phyloP scores from a whole-genome alignment of 1,284 basidiomycete genomes.

The Heterobasidion occidentale region DNA sequence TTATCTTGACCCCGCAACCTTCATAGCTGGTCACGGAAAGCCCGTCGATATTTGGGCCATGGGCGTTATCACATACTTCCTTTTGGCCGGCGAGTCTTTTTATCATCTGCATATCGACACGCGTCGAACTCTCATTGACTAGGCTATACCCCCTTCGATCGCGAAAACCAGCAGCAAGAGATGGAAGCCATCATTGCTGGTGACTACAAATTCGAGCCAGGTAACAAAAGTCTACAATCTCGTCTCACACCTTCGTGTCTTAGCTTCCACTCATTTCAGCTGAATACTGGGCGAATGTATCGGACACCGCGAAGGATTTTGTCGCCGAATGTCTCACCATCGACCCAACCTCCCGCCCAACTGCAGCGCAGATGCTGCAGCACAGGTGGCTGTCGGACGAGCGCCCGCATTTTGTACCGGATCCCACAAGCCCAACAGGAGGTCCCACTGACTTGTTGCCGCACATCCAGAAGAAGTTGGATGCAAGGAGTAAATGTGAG shows the following conservation, averaged over 20 bases:
- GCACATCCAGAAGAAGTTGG: constrained; percentile 82
- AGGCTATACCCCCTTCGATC: constrained; percentile 91
- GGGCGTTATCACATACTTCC: constrained; percentile 94
- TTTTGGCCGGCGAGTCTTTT: constrained; percentile 57
- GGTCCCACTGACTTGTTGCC: constrained; percentile 79
- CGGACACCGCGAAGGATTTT: constrained; percentile 76
- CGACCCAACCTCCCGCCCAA: constrained; percentile 73
- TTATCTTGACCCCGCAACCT: neutral
- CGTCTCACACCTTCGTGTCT: neutral
- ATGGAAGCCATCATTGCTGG: constrained; percentile 92
- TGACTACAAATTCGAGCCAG: constrained; percentile 88
- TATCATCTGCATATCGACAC: neutral
- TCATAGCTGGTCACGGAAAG: constrained; percentile 82
- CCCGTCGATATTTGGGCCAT: constrained; percentile 98
- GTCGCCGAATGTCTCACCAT: constrained; percentile 77
- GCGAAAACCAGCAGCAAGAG: constrained; percentile 80
- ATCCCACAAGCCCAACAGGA: constrained; percentile 48
- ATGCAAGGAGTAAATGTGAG: constrained; percentile 78
- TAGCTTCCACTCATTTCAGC: constrained; percentile 18
- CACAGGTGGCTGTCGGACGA: constrained; percentile 77
- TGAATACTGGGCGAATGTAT: constrained; percentile 86
- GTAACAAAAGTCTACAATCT: constrained; percentile 14
- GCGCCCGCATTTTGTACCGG: constrained; percentile 64
- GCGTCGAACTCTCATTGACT: neutral
- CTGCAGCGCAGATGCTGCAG: constrained; percentile 60